Percentiles rank a stretch among this genome's conserved stretches.
Conservation (phyloP, 2,329 filamentous ascomycete species). For the Fusarium scirpi region DNA sequence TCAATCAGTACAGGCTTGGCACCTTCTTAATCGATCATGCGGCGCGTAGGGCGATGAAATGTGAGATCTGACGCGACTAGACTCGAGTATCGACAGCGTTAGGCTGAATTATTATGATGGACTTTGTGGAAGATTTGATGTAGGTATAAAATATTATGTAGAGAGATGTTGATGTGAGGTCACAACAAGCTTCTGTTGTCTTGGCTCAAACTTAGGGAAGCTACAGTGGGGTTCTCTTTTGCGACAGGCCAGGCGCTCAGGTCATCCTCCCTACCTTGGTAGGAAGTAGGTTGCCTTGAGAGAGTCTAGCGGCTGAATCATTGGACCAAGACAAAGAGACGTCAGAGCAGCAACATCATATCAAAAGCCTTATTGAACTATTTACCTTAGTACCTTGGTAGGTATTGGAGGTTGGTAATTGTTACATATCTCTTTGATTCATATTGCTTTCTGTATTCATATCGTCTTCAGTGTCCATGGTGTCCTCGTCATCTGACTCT, state of each 20-base stretch:
- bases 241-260: neutral
- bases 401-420: neutral
- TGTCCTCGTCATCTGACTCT: neutral
- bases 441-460: neutral
- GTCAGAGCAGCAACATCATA: constrained; percentile 2
- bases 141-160: neutral
- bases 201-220: neutral
- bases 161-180: constrained; percentile 2
- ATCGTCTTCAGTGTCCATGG: neutral
- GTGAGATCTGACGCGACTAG: neutral
- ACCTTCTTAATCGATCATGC: constrained; percentile 6
- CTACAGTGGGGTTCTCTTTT: constrained; percentile 17
- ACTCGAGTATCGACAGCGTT: neutral
- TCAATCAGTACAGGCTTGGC: neutral
- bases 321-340: constrained; percentile 25
- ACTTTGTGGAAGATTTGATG: neutral
- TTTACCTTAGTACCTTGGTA: neutral
- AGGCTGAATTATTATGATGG: neutral
- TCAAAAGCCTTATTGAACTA: neutral
- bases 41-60: neutral
- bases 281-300: neutral
- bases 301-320: neutral
- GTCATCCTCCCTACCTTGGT: no score
- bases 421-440: neutral
- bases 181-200: constrained; percentile 14